These are phyloP conservation scores for Ambrosiella cleistominuta DNA, from an alignment of 2,329 filamentous ascomycete species.

Conservation along the genomic window DNA sequence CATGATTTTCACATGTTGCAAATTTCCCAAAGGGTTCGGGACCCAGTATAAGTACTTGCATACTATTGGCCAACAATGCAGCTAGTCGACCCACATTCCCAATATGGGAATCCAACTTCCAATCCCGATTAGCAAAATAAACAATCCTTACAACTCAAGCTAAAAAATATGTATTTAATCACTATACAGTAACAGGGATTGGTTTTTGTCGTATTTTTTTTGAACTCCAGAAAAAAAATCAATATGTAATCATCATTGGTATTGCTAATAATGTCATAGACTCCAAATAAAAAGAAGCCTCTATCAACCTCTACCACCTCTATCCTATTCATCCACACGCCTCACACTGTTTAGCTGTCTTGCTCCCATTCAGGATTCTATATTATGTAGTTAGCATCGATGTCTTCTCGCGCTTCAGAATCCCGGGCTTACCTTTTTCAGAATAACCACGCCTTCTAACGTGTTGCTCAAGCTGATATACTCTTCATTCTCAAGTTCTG, in stretches of 20 bases:
- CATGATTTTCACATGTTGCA: not conserved
- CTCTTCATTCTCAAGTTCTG: conserved; percentile 93
- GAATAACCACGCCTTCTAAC: conserved; percentile 84
- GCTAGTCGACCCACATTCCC: not conserved
- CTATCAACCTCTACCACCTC: conserved; percentile 3
- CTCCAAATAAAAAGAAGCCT: not conserved
- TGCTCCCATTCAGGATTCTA: conserved; percentile 12
- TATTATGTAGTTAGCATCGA: not conserved
- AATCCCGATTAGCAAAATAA: not conserved
- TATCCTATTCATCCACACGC: not conserved
- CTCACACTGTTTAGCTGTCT: conserved; percentile 7
- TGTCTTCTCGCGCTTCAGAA: not conserved
- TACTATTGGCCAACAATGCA: conserved; percentile 1
- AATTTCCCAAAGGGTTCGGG: conserved; percentile 11
- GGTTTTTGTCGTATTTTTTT: not conserved
- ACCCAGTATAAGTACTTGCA: conserved; percentile 9
- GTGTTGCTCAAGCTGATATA: conserved; percentile 85
- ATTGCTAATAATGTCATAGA: conserved; percentile 10
- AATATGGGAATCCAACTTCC: not conserved
- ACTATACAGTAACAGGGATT: not conserved
- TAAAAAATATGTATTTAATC: not conserved
- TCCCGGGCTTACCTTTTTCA: conserved; percentile 63
- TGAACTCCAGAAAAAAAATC: not conserved
- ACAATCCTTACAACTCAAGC: not conserved
- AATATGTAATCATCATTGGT: conserved; percentile 5